A percentile compares a stretch with the other conserved stretches of the same genome.
Evolutionary conservation across 441 rosid genomes (phyloP).

Genomic region (Kokia cookei): DNA sequence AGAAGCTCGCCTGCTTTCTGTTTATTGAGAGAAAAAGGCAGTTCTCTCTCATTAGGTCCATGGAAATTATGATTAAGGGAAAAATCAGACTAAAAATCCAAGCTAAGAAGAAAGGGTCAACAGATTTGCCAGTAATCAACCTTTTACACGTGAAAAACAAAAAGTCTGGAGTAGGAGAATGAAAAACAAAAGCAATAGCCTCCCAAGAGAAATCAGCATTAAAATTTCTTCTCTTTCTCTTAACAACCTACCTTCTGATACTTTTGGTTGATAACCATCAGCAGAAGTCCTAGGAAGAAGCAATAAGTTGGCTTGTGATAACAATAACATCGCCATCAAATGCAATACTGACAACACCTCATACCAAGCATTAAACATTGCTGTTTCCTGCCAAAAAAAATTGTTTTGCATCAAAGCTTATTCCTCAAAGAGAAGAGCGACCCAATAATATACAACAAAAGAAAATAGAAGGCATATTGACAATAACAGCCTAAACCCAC

Average conservation of each 20-base stretch:
- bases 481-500: slow-evolving; percentile 11
- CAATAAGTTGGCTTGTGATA: slow-evolving; percentile 86
- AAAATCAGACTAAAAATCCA: not conserved
- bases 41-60: slow-evolving; percentile 4
- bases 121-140: not conserved
- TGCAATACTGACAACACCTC: slow-evolving; percentile 95
- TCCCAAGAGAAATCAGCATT: not conserved
- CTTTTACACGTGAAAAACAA: not conserved
- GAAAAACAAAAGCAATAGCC: not conserved
- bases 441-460: not conserved
- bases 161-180: not conserved
- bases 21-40: slow-evolving; percentile 10
- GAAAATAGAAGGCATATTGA: not conserved
- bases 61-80: not conserved
- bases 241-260: slow-evolving; percentile 70
- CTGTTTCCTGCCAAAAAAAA: slow-evolving; percentile 73
- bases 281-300: slow-evolving; percentile 85
- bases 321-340: slow-evolving; percentile 85
- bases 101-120: not conserved
- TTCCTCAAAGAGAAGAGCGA: slow-evolving; percentile 1
- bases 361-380: slow-evolving; percentile 82
- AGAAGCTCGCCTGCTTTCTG: slow-evolving; percentile 88
- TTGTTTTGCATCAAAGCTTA: slow-evolving; percentile 15
- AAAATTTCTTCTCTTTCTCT: slow-evolving; percentile 8
- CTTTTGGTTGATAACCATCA: slow-evolving; percentile 78